Evolutionary conservation across 2,329 filamentous ascomycete genomes (phyloP).

Genomic region (Tetracladium maxilliforme): DNA sequence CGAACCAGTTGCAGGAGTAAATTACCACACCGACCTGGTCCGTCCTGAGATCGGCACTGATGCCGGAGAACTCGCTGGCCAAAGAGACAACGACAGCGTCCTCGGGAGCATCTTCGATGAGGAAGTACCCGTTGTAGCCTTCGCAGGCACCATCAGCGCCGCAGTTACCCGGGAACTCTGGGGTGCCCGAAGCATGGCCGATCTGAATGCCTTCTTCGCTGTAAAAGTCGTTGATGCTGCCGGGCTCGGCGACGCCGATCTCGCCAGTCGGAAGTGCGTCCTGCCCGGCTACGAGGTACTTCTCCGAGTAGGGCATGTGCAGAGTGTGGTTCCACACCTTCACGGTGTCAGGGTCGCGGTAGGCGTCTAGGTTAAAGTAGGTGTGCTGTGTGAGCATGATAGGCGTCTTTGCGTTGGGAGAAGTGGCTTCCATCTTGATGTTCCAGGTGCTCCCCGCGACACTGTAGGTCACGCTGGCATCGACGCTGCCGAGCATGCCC

Average conservation of each 20-base stretch:
- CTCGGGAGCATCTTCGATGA: conserved; percentile 24
- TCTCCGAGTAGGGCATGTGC: conserved; percentile 44
- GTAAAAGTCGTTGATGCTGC: conserved; percentile 53
- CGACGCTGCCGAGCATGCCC: conserved; percentile 47
- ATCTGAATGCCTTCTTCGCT: conserved; percentile 41
- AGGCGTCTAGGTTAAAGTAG: conserved; percentile 56
- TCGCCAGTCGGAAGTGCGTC: conserved; percentile 44
- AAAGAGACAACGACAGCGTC: conserved; percentile 34
- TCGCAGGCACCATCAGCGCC: conserved; percentile 45
- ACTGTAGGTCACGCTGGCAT: conserved; percentile 47
- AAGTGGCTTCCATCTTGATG: conserved; percentile 41
- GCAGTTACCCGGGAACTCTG: conserved; percentile 47
- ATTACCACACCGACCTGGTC: conserved; percentile 60
- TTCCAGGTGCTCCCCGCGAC: conserved; percentile 39
- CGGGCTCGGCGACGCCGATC: conserved; percentile 37
- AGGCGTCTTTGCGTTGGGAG: conserved; percentile 13
- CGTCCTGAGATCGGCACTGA: conserved; percentile 53
- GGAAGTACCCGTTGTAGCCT: conserved; percentile 53
- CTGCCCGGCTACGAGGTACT: conserved; percentile 39
- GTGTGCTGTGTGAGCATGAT: conserved; percentile 52
- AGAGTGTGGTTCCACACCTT: conserved; percentile 47
- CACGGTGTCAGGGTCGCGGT: conserved; percentile 37
- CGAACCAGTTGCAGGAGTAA: conserved; percentile 50
- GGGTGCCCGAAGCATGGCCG: conserved; percentile 40
- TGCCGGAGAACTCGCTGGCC: conserved; percentile 48